phyloP scores from a whole-genome alignment of 129 eudicot genomes.

The Lactuca saligna region DNA sequence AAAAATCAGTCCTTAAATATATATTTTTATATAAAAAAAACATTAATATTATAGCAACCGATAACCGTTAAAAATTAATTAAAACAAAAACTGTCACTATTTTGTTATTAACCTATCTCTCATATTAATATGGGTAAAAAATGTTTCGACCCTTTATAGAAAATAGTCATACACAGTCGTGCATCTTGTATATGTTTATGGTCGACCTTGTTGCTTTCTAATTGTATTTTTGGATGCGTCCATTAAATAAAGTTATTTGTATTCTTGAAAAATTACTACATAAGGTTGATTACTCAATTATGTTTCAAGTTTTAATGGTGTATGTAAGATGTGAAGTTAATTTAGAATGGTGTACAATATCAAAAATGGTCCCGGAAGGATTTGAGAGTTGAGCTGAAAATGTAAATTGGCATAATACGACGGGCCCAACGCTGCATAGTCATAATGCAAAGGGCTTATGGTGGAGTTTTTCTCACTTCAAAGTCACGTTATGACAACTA shows the following conservation, averaged over 20 bases:
- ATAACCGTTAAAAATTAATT: too few species aligned
- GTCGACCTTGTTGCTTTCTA: background rate
- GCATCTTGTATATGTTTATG: too few species aligned
- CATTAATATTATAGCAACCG: too few species aligned
- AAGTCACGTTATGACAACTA: slow-evolving; percentile 53
- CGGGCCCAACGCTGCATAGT: slow-evolving; percentile 20
- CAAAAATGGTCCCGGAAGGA: background rate
- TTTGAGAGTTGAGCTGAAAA: slow-evolving; percentile 3
- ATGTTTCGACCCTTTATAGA: too few species aligned
- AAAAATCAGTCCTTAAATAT: too few species aligned
- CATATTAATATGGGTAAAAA: too few species aligned
- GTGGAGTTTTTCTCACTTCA: slow-evolving; percentile 43
- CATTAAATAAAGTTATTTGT: background rate
- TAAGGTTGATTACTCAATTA: background rate
- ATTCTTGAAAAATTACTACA: too few species aligned
- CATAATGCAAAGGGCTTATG: slow-evolving; percentile 38
- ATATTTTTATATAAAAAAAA: too few species aligned
- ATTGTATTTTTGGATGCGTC: background rate
- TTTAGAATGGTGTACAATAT: background rate
- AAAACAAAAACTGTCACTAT: too few species aligned
- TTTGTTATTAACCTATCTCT: too few species aligned
- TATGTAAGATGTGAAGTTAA: background rate
- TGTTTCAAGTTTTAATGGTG: background rate
- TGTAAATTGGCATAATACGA: slow-evolving; percentile 7
- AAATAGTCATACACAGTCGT: too few species aligned